These are phyloP conservation scores for Quercus rubra DNA, from an alignment of 306 rosid genomes.

Conservation along the genomic window DNA sequence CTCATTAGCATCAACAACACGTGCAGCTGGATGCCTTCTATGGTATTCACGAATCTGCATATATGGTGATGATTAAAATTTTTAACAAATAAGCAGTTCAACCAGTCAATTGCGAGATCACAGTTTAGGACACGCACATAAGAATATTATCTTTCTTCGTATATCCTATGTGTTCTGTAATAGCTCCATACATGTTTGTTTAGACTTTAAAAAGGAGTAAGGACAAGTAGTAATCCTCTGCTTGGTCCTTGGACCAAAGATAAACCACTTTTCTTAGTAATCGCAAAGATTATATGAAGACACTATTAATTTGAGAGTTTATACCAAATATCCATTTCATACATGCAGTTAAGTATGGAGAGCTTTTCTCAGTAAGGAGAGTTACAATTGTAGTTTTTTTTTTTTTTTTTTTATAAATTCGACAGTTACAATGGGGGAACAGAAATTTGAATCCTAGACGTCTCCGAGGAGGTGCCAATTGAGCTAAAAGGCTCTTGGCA, in stretches of 20 bases:
- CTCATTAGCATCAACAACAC: slow-evolving; percentile 74
- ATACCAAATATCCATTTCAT: background rate
- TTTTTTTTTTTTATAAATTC: too few species aligned
- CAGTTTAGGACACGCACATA: background rate
- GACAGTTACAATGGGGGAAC: too few species aligned
- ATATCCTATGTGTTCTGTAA: background rate
- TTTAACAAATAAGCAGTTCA: background rate
- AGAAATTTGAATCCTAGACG: rapidly evolving
- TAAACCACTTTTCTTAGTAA: too few species aligned
- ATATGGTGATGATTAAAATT: slow-evolving; percentile 10
- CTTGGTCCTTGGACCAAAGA: background rate
- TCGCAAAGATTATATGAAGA: too few species aligned
- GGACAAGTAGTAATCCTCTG: too few species aligned
- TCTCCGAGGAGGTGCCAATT: too few species aligned
- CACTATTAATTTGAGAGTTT: background rate
- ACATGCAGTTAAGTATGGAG: too few species aligned
- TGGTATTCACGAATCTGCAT: slow-evolving; percentile 94
- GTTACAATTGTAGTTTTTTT: too few species aligned
- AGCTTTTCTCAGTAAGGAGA: too few species aligned
- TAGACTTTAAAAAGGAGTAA: too few species aligned
- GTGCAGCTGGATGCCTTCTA: slow-evolving; percentile 90
- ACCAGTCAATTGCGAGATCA: background rate
- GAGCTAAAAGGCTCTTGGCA: too few species aligned
- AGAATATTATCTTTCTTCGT: background rate
- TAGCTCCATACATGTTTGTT: too few species aligned